Evolutionary conservation across 805 yeast species (phyloP).

Genomic region (Candida insectalens): DNA sequence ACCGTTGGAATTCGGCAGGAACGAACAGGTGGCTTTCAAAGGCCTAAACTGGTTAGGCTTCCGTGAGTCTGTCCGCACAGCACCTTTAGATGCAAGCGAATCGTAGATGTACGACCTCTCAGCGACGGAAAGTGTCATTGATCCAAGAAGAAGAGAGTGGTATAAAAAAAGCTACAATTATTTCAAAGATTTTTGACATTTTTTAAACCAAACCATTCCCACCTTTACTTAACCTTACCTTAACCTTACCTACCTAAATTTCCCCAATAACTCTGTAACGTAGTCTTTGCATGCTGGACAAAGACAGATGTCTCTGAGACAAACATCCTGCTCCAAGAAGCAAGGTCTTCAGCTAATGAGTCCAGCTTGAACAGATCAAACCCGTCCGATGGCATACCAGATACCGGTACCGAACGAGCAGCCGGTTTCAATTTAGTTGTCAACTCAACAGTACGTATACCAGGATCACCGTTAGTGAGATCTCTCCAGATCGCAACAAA

Average conservation of each 20-base stretch:
- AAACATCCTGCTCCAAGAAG: too few species aligned
- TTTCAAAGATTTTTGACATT: too few species aligned
- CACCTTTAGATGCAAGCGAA: slow-evolving; percentile 55
- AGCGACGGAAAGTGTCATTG: slow-evolving; percentile 64
- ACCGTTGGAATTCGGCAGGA: slow-evolving; percentile 84
- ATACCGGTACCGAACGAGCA: too few species aligned
- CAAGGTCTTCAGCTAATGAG: slow-evolving; percentile 1
- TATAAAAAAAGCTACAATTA: too few species aligned
- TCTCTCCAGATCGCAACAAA: slow-evolving; percentile 19
- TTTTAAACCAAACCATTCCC: neutral
- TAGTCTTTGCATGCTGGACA: too few species aligned
- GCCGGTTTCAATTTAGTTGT: too few species aligned
- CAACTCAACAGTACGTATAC: too few species aligned
- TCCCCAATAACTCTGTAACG: too few species aligned
- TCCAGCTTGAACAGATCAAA: slow-evolving; percentile 5
- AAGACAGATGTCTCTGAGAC: too few species aligned
- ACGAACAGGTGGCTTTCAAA: slow-evolving; percentile 68
- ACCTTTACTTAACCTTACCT: too few species aligned
- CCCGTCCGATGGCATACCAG: too few species aligned
- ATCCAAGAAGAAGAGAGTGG: neutral
- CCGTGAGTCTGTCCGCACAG: slow-evolving; percentile 76
- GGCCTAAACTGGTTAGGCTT: slow-evolving; percentile 70
- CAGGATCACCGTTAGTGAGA: neutral
- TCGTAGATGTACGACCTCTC: slow-evolving; percentile 71
- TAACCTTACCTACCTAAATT: too few species aligned